Base-by-base conservation (phyloP, 2,329 filamentous ascomycete species). In the Endocalyx cinctus region DNA sequence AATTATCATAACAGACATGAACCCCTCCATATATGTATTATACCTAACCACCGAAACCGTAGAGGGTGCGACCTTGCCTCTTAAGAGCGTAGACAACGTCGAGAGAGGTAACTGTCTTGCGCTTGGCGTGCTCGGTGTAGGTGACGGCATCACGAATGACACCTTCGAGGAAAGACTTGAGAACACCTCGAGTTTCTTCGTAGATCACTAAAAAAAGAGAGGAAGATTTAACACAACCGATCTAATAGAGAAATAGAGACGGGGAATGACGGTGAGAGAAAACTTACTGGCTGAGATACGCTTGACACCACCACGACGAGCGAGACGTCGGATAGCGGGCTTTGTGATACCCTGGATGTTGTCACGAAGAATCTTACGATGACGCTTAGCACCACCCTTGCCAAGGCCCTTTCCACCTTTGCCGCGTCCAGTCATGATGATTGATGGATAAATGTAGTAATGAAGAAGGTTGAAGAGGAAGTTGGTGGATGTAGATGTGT, bases 271-370 rank as follows among this genome's bases (percentile, higher is more conserved):
- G 20, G 33, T 25, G 17, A 16, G 26, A n/a, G 18, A 17, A 25
- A 18, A 55, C 52, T 54, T 47, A 54, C 82, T 94, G 65, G 89
- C 89, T 59, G 88, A 95, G 61, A 96, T 96, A 94, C 89, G 89
- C 87, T 96, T 96, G 79, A 96, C 89, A 89, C 89, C 89, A 70
- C 89, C 89, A 92, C 89, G 88, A 73, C 89, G 89, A 50, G 89
- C 89, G 66, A 96, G 88, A 94, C 89, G 89, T 60, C 89, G 84
- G 71, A 96, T 96, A 59, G 89, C 89, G 58, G 89, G 89, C 85
- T 96, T 96, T 62, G 89, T 96, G 64, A 96, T 96, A 73, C 89
- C 89, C 76, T 96, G 89, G 64, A 96, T 96, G 85, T 95, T 96
- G 84, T 95, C 89, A 72, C 89, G 87, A 69, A 96, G 79, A 77